Evolutionary conservation across 108 stramenopile genomes (phyloP).

Genomic region (Nitzschia putrida): DNA sequence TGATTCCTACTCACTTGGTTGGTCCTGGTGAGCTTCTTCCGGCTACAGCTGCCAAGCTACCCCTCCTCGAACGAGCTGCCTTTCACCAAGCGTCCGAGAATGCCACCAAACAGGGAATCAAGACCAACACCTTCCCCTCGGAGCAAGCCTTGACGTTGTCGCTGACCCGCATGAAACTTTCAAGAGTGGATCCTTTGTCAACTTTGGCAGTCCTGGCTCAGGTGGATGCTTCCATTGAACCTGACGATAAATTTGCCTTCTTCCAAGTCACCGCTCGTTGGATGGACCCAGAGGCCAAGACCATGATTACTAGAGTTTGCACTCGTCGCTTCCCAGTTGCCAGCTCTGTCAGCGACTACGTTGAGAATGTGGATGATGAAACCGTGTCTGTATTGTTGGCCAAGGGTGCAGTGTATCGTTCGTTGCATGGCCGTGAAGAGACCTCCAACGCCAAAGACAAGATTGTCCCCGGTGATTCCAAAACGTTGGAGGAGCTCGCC

Average conservation of each 20-base stretch:
- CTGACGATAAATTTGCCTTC: constrained; percentile 42
- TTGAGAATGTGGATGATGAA: constrained; percentile 48
- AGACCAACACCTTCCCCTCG: constrained; percentile 46
- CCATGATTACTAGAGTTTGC: constrained; percentile 46
- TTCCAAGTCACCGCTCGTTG: constrained; percentile 53
- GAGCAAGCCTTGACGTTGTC: constrained; percentile 32
- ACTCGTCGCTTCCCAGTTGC: constrained; percentile 47
- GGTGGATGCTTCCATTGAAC: constrained; percentile 39
- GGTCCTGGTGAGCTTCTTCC: constrained; percentile 47
- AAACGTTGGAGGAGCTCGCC: constrained; percentile 48
- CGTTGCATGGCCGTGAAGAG: constrained; percentile 53
- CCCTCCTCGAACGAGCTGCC: constrained; percentile 40
- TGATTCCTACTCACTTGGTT: constrained; percentile 44
- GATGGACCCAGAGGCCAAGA: constrained; percentile 37
- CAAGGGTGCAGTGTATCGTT: constrained; percentile 60
- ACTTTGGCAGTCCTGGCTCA: constrained; percentile 53
- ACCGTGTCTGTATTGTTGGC: constrained; percentile 55
- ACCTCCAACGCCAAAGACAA: constrained; percentile 30
- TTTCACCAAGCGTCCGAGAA: constrained; percentile 40
- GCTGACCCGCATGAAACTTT: constrained; percentile 43
- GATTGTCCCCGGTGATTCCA: constrained; percentile 31
- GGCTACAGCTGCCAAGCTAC: constrained; percentile 1
- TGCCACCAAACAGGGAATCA: constrained; percentile 32
- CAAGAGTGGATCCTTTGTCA: constrained; percentile 53
- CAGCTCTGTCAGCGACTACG: constrained; percentile 43